Evolutionary conservation across 306 rosid genomes (phyloP).

Genomic region (Cucurbita moschata): DNA sequence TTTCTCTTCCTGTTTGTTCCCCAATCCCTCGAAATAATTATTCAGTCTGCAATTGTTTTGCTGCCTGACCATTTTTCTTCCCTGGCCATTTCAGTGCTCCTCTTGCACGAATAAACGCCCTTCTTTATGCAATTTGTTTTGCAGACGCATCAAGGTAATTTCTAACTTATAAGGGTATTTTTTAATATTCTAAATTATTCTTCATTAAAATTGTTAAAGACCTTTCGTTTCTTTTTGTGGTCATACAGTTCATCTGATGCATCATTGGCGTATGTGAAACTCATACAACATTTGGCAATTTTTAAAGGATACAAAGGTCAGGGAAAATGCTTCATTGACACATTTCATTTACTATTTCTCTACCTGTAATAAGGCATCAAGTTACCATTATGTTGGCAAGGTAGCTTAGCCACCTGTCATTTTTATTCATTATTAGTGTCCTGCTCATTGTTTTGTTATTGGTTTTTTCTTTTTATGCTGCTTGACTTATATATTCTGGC

Average conservation of each 20-base stretch:
- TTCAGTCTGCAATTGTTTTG: background rate
- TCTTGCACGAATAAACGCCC: conserved; percentile 63
- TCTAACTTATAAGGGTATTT: background rate
- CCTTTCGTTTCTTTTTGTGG: conserved; percentile 4
- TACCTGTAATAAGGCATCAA: background rate
- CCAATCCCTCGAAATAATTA: background rate
- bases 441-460: background rate
- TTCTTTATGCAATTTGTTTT: conserved; percentile 86
- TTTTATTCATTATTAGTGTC: background rate
- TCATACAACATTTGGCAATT: conserved; percentile 83
- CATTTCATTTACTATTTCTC: background rate
- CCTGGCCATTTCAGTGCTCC: conserved; percentile 40
- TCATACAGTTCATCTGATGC: conserved; percentile 68
- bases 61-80: conserved; percentile 3
- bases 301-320: conserved; percentile 83
- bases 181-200: background rate
- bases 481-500: background rate
- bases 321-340: conserved; percentile 14
- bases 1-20: background rate
- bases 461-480: background rate
- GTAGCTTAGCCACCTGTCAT: background rate
- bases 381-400: background rate
- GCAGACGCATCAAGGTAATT: conserved; percentile 84
- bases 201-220: conserved; percentile 1
- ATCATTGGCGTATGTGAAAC: conserved; percentile 79